Base-by-base conservation (phyloP, 345 rosid species). In the Anacardium occidentale region DNA sequence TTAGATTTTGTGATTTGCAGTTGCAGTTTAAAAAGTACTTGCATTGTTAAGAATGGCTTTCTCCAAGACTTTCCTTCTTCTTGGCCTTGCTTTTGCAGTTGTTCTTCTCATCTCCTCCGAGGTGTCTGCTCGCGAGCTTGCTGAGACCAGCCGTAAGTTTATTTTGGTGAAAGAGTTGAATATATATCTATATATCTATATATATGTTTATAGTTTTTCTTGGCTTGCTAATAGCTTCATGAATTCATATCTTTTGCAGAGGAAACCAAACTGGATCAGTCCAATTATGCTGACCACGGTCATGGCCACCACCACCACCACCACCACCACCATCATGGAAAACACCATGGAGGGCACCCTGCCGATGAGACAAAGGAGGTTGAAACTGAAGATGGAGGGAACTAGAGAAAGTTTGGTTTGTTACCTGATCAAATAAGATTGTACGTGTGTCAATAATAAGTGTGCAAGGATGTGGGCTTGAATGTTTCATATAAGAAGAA, bases 121-220 rank as follows among this genome's bases (percentile, higher is more conserved):
- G 67, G 70, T 70, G 48, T 66, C 72, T 17, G 84, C 84, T 63
- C 69, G 74, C 13, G 76, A 70, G 26, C 74, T 77, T 10, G 65
- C 72, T 21, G 70, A 70, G 71, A 54, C 52, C 9, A 48, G 76
- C 29, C 50, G 72, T 68, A 14, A 68, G 72, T n/a, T 10, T 4
- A 10, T 55, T 8, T 25, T 29, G 32, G 32, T 29, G n/a, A 29
- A 29, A 29, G 32, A 29, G 32, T 50, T 15, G 20, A n/a, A 50
- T 15, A 37, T 3, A 15, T 14, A 13, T 15, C n/a, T n/a, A n/a
- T n/a, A n/a, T n/a, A n/a, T n/a, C n/a, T n/a, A 50, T 15, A 37
- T 3, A 15, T 14, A 13, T 15, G 53, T 50, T 50, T 50, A 14
- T 15, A 15, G 1, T 2, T 50, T 6, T 50, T 11, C 6, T 13